These are phyloP conservation scores for Benincasa hispida DNA, from an alignment of 306 rosid species.

Conservation along the genomic window DNA sequence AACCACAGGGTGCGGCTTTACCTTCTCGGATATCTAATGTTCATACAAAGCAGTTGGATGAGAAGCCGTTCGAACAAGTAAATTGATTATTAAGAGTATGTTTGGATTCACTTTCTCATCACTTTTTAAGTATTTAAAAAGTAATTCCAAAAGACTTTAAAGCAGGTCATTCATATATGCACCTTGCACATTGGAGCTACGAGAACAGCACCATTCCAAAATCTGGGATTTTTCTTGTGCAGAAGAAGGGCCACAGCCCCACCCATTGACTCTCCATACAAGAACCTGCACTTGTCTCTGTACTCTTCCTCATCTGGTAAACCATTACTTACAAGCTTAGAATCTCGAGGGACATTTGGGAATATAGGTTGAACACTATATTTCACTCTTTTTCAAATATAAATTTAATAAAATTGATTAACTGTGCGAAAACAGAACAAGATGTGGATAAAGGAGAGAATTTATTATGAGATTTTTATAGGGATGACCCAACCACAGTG, in stretches of 20 bases:
- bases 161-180: background rate
- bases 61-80: no score
- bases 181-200: slow-evolving; percentile 98
- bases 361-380: background rate
- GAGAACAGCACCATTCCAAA: slow-evolving; percentile 81
- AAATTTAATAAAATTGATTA: no score
- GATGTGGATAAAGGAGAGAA: background rate
- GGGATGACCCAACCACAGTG: no score
- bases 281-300: slow-evolving; percentile 40
- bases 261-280: slow-evolving; percentile 97
- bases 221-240: slow-evolving; percentile 53
- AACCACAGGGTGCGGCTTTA: slow-evolving; percentile 61
- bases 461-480: no score
- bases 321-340: background rate
- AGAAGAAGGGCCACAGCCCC: slow-evolving; percentile 61
- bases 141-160: background rate
- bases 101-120: background rate
- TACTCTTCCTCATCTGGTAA: slow-evolving; percentile 39
- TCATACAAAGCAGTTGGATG: background rate
- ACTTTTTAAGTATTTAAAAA: no score
- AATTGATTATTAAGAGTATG: background rate
- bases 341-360: background rate
- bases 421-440: background rate
- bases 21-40: slow-evolving; percentile 70
- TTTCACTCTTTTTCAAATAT: background rate